phyloP scores from a whole-genome alignment of 306 rosid species.

The Cucurbita moschata region DNA sequence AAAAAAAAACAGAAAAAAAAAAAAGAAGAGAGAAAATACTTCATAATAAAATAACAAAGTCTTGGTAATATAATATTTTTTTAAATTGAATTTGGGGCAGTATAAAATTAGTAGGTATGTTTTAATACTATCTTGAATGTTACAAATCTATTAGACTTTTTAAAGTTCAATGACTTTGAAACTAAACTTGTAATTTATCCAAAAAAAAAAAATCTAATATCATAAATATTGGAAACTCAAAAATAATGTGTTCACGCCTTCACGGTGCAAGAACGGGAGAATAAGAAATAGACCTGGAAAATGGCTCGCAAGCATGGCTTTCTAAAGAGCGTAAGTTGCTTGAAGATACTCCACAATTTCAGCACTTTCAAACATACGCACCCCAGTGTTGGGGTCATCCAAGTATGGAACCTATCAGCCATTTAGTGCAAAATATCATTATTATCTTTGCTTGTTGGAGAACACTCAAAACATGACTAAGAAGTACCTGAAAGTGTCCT shows the following conservation, averaged over 20 bases:
- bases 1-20: neutral
- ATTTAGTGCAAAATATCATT: neutral
- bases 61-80: neutral
- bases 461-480: neutral
- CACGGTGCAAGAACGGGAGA: neutral
- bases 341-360: conserved; percentile 70
- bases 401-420: conserved; percentile 65
- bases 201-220: neutral
- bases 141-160: neutral
- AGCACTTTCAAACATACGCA: conserved; percentile 92
- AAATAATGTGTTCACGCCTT: neutral
- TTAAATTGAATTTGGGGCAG: neutral
- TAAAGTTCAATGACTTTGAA: neutral
- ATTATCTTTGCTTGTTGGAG: neutral
- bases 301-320: conserved; percentile 5
- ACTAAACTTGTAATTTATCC: neutral
- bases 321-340: conserved; percentile 65
- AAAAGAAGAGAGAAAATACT: no score
- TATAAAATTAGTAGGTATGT: neutral
- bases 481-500: conserved; percentile 72
- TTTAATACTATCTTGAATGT: neutral
- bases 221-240: neutral
- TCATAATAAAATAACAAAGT: neutral
- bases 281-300: conserved; percentile 5
- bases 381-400: conserved; percentile 94